Percentiles rank a stretch among this genome's conserved stretches.
These are phyloP conservation scores for Suhomyces faveliae DNA, from an alignment of 805 yeast species.

Conservation along the genomic window DNA sequence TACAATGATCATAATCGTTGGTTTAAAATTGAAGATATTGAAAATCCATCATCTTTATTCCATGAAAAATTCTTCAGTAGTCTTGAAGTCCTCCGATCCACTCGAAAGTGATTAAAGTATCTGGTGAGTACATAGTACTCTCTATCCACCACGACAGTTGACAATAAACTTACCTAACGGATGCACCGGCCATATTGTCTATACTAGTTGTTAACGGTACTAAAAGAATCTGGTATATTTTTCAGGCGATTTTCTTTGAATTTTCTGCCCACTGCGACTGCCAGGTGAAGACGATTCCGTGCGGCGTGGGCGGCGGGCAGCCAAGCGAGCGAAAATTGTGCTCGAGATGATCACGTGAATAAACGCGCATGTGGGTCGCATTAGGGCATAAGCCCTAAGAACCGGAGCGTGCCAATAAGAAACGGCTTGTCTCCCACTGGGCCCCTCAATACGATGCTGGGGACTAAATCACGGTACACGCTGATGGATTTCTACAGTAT, in stretches of 20 bases:
- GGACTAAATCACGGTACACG: no score
- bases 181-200: conserved; percentile 91
- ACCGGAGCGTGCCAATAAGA: not conserved
- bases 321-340: not conserved
- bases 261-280: conserved; percentile 1
- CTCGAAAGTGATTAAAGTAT: not conserved
- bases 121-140: conserved; percentile 11
- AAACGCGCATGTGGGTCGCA: not conserved
- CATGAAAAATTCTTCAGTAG: conserved; percentile 1
- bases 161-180: conserved; percentile 81
- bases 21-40: not conserved
- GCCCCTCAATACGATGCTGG: not conserved
- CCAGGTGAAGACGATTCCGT: not conserved
- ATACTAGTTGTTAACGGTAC: conserved; percentile 11
- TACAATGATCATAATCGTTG: conserved; percentile 1
- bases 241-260: not conserved
- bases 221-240: not conserved
- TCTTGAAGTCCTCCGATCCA: conserved; percentile 1
- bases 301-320: not conserved
- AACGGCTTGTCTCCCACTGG: not conserved
- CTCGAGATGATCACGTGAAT: not conserved
- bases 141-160: conserved; percentile 27
- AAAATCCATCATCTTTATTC: not conserved
- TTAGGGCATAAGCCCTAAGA: not conserved
- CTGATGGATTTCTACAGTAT: not conserved